Evolutionary conservation across 257 asterid genomes (phyloP), one percentile per base, ranked within the genome.

Genomic region (Petrea volubilis): DNA sequence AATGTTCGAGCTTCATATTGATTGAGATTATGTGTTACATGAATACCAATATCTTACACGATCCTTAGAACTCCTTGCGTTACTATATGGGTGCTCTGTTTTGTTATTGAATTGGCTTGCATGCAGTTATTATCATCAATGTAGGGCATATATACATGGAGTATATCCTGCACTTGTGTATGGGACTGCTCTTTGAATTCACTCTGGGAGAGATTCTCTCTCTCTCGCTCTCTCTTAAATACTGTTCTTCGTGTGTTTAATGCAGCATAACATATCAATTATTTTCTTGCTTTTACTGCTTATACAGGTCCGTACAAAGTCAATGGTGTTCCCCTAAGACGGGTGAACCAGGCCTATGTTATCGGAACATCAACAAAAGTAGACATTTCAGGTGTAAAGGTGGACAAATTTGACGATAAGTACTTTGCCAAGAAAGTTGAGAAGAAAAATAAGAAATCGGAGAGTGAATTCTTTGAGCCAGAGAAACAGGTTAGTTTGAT

Each of bases 331-430:
- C 85, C 83, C 29, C 56, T 83, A 21, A 77, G 88, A 46, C 83
- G 88, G 9, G 85, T 80, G 46, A 83, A 83, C 76, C 88, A 83
- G 73, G 72, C 85, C 9, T 83, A 77, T 21, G 87, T 83, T 21
- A 68, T 80, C 52, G 87, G 81, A 17, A 77, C 87, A 4, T 83
- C 87, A 1, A 83, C 87, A 3, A 80, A 83, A 55, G 80, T 82
- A 1, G 87, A 82, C 61, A 51, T 82, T 62, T 76, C 87, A 18
- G 85, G 76, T 5, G 79, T 75, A 2, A 69, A 80, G 28, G 33
- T 77, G 17, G 83, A 78, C 5, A 83, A 78, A 78, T 75, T 51
- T 51, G 83, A 83, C 7, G 85, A 83, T 49, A 78, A 77, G 56
- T 83, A 83, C 77, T 83, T 83, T 1, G 80, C 78, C 40, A 83